A percentile compares a stretch with the other conserved stretches of the same genome.
Conservation (phyloP, 2,329 filamentous ascomycete species). For the Xylogone sp. region DNA sequence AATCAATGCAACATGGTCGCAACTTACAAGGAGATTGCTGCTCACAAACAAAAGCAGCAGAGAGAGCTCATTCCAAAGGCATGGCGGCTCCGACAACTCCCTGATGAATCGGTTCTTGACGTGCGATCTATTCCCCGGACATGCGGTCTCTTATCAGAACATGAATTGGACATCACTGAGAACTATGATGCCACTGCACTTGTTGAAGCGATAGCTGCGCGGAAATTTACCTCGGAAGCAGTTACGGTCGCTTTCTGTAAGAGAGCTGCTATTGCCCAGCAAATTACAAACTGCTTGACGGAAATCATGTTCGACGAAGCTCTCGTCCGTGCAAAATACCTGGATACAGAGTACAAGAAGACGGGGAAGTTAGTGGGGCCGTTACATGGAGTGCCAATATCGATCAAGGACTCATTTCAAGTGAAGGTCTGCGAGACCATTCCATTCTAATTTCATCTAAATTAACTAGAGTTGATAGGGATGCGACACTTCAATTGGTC, state of each 20-base stretch:
- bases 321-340: slow-evolving; percentile 35
- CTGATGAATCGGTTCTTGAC: slow-evolving; percentile 13
- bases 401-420: slow-evolving; percentile 59
- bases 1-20: background rate
- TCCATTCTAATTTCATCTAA: background rate
- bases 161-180: slow-evolving; percentile 25
- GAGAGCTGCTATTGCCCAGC: slow-evolving; percentile 44
- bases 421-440: slow-evolving; percentile 29
- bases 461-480: slow-evolving; percentile 22
- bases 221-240: slow-evolving; percentile 25
- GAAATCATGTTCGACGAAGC: slow-evolving; percentile 49
- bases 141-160: slow-evolving; percentile 18
- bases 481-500: slow-evolving; percentile 50
- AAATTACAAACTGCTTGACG: slow-evolving; percentile 39
- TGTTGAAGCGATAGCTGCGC: slow-evolving; percentile 13
- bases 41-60: slow-evolving; percentile 21
- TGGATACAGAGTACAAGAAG: slow-evolving; percentile 40
- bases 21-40: slow-evolving; percentile 15
- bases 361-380: slow-evolving; percentile 47
- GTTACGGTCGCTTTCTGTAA: slow-evolving; percentile 46
- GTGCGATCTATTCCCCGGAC: slow-evolving; percentile 18
- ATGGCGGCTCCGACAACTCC: slow-evolving; percentile 21
- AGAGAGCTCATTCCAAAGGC: slow-evolving; percentile 20
- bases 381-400: slow-evolving; percentile 57
- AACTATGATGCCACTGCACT: slow-evolving; percentile 25